A percentile compares a stretch with the other conserved stretches of the same genome.
Conservation (phyloP, 1,139 yeast genomes). For the Yamadazyma dushanensis region DNA sequence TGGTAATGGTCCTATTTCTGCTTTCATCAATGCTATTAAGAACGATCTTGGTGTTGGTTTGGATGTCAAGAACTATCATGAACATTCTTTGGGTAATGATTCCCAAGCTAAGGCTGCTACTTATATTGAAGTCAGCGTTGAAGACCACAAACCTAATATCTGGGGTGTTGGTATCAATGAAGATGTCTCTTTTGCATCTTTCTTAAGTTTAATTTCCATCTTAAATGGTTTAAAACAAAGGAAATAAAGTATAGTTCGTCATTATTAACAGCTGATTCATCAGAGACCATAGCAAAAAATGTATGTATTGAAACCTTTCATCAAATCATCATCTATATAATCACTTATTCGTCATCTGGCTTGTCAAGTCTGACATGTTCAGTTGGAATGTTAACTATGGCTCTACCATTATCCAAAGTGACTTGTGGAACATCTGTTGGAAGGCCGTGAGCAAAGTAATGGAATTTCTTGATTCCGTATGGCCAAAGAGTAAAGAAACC, state of each 20-base stretch:
- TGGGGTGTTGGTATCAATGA: constrained; percentile 52
- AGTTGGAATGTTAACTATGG: constrained; percentile 21
- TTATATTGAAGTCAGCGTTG: constrained; percentile 38
- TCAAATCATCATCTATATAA: no score
- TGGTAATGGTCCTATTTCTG: constrained; percentile 52
- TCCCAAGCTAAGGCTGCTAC: constrained; percentile 49
- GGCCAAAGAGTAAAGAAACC: constrained; percentile 21
- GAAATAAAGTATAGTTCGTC: background rate
- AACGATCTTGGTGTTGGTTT: constrained; percentile 13
- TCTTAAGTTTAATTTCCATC: constrained; percentile 75
- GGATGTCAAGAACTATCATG: constrained; percentile 45
- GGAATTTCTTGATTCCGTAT: constrained; percentile 10
- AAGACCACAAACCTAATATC: constrained; percentile 25
- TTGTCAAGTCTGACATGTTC: constrained; percentile 19
- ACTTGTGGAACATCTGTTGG: constrained; percentile 20
- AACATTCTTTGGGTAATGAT: constrained; percentile 46
- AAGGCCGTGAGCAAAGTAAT: constrained; percentile 15
- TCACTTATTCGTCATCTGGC: constrained; percentile 16
- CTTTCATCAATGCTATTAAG: constrained; percentile 42
- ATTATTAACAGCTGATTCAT: background rate
- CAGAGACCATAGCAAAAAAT: no score
- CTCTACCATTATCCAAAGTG: constrained; percentile 11
- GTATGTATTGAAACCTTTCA: no score
- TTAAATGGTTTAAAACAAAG: constrained; percentile 49
- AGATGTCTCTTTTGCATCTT: constrained; percentile 51